phyloP scores from a whole-genome alignment of 2,329 filamentous ascomycete species.

The Lachnellula cervina region DNA sequence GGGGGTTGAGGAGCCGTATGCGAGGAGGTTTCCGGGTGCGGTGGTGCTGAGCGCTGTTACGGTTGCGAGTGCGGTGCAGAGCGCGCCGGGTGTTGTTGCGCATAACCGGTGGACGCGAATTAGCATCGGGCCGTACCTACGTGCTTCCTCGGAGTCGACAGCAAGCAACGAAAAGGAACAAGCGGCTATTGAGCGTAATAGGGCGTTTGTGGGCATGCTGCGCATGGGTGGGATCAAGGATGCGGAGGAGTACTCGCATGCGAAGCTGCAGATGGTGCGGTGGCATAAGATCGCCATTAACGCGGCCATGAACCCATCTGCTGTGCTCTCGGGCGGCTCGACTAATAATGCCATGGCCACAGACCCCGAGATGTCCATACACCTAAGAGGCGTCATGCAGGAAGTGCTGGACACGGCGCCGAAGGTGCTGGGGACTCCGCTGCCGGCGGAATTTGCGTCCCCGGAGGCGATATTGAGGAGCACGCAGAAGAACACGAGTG shows the following conservation, averaged over 20 bases:
- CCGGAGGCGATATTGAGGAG: constrained; percentile 59
- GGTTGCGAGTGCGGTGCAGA: constrained; percentile 64
- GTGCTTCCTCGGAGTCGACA: no score
- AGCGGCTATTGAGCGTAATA: constrained; percentile 29
- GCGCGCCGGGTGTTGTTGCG: constrained; percentile 54
- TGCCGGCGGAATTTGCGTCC: constrained; percentile 55
- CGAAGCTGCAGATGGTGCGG: constrained; percentile 63
- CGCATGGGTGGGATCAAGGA: constrained; percentile 55
- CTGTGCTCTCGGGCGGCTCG: constrained; percentile 59
- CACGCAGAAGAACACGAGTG: constrained; percentile 57
- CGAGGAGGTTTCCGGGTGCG: constrained; percentile 53
- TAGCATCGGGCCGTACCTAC: constrained; percentile 61
- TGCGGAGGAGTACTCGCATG: constrained; percentile 58
- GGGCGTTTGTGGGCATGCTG: constrained; percentile 43
- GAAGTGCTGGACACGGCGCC: constrained; percentile 64
- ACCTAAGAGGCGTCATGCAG: constrained; percentile 62
- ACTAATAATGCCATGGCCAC: constrained; percentile 62
- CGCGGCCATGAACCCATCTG: constrained; percentile 68
- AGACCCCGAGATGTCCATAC: constrained; percentile 57
- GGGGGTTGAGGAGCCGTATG: constrained; percentile 49
- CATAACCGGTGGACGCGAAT: constrained; percentile 73
- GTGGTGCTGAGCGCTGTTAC: constrained; percentile 65
- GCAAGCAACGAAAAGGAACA: no score
- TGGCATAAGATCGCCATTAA: constrained; percentile 79
- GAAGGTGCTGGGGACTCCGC: constrained; percentile 54